Base-by-base conservation (phyloP, 805 yeast species). In the Teunomyces gatunensis region DNA sequence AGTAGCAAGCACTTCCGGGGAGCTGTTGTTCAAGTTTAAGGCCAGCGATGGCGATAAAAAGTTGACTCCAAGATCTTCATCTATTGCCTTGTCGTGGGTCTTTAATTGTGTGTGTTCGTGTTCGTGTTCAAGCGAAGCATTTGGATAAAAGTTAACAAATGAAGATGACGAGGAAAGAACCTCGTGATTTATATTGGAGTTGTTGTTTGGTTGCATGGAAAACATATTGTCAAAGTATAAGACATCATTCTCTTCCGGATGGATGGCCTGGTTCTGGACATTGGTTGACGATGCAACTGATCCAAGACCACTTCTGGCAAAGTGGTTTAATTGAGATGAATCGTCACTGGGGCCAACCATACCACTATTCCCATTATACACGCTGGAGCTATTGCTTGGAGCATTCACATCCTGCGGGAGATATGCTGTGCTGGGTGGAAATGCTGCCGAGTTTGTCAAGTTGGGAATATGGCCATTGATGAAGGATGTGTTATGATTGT, bases 241-340 rank as follows among this genome's bases (percentile, higher is more conserved):
- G 10, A 47, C 13, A 5, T 42, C 37, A 4, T 25, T 12, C n/a
- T 47, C 50, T 36, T 47, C 50, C 10, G 32, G 39, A 6, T 47
- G 41, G 2, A 18, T 6, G 5, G 11, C 15, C 15, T 11, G 29
- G n/a, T 23, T 37, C 23, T 46, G 39, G 2, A 32, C 23, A 17
- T 44, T 43, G 9, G 44, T 33, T 3, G 44, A 44, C 4, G 50
- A 47, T 1, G 33, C 13, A 12, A 34, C 18, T 7, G 52, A 42
- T 5, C 54, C 56, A 35, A 53, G 42, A 1, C 56, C 56, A 3
- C 49, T 46, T 27, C 54, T 43, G 29, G 52, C 56, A 43, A 53
- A 53, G 34, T 53, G 56, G 18, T 47, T 46, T 41, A 36, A 44
- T 7, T 44, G 46, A 4, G 41, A 21, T 5, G 47, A 45, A 18